Conservation (phyloP, 2,329 filamentous ascomycete species). For the Pseudogymnoascus sp. region DNA sequence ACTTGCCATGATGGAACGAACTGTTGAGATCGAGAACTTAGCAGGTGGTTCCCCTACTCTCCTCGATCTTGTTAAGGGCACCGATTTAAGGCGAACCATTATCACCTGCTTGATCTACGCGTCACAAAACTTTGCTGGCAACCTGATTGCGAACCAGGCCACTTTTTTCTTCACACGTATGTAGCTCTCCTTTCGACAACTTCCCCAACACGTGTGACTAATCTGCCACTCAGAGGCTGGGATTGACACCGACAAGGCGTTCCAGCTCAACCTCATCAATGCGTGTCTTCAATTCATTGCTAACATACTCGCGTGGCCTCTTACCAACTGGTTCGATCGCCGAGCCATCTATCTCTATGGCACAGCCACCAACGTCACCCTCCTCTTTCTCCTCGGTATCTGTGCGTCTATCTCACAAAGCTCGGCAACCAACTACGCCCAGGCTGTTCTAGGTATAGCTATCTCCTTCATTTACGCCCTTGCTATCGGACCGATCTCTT, state of each 20-base stretch:
- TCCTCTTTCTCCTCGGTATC: slow-evolving; percentile 33
- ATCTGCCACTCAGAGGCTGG: slow-evolving; percentile 23
- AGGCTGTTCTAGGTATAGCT: slow-evolving; percentile 43
- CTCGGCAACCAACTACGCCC: slow-evolving; percentile 27
- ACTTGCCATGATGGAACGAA: slow-evolving; percentile 53
- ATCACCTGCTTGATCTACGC: slow-evolving; percentile 52
- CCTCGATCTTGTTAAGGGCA: slow-evolving; percentile 48
- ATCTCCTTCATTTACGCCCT: slow-evolving; percentile 47
- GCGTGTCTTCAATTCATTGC: slow-evolving; percentile 25
- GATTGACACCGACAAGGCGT: background rate
- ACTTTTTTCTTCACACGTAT: slow-evolving; percentile 49
- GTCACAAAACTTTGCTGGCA: slow-evolving; percentile 53
- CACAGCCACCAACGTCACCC: slow-evolving; percentile 28
- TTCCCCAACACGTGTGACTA: slow-evolving; percentile 23
- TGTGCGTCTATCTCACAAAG: slow-evolving; percentile 30
- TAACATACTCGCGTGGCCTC: slow-evolving; percentile 30
- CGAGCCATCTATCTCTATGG: slow-evolving; percentile 36
- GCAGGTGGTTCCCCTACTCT: slow-evolving; percentile 34
- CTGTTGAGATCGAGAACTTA: slow-evolving; percentile 45
- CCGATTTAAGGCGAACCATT: slow-evolving; percentile 45
- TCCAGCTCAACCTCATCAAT: background rate
- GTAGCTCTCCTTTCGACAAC: background rate
- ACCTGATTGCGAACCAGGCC: slow-evolving; percentile 56
- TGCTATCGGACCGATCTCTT: slow-evolving; percentile 41
- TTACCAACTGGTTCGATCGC: slow-evolving; percentile 34